Conservation (phyloP, 208 protist species). For the Novymonas esmeraldas region DNA sequence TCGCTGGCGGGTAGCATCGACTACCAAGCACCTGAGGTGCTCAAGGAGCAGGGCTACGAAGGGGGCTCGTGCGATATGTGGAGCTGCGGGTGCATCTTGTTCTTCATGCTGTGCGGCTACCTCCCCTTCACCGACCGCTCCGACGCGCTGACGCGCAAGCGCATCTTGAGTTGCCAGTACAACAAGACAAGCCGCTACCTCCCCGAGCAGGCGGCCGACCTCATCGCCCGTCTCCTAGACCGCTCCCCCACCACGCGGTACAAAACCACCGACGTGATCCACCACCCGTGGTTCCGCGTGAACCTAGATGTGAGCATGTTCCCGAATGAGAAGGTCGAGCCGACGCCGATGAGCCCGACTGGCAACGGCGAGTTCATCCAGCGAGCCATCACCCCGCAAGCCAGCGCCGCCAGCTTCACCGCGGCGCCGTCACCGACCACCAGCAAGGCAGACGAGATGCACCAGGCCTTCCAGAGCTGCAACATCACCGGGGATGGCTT, state of each 20-base stretch:
- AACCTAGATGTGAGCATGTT: slow-evolving; percentile 73
- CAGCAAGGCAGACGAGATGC: slow-evolving; percentile 54
- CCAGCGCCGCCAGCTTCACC: slow-evolving; percentile 26
- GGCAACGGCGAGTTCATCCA: slow-evolving; percentile 64
- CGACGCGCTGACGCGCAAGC: slow-evolving; percentile 84
- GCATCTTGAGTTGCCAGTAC: slow-evolving; percentile 87
- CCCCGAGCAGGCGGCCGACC: slow-evolving; percentile 58
- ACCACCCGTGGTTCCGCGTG: slow-evolving; percentile 83
- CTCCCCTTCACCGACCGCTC: slow-evolving; percentile 95
- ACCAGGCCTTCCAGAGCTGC: slow-evolving; percentile 73
- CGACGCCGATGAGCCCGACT: slow-evolving; percentile 39
- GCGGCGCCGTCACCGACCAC: slow-evolving; percentile 36
- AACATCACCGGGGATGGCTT: slow-evolving; percentile 84
- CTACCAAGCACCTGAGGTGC: slow-evolving; percentile 91
- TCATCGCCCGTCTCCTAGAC: slow-evolving; percentile 80
- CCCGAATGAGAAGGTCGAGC: slow-evolving; percentile 39
- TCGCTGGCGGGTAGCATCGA: slow-evolving; percentile 89
- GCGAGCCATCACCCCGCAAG: slow-evolving; percentile 57
- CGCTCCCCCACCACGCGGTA: slow-evolving; percentile 64
- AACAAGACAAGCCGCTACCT: slow-evolving; percentile 85
- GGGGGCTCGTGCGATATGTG: slow-evolving; percentile 96
- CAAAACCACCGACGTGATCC: slow-evolving; percentile 73
- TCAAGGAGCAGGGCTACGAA: slow-evolving; percentile 92
- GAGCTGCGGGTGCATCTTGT: slow-evolving; percentile 98
- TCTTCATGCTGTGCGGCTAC: slow-evolving; percentile 97